phyloP scores from a whole-genome alignment of 2,329 filamentous ascomycete species.

The Phialemonium atrogriseum region DNA sequence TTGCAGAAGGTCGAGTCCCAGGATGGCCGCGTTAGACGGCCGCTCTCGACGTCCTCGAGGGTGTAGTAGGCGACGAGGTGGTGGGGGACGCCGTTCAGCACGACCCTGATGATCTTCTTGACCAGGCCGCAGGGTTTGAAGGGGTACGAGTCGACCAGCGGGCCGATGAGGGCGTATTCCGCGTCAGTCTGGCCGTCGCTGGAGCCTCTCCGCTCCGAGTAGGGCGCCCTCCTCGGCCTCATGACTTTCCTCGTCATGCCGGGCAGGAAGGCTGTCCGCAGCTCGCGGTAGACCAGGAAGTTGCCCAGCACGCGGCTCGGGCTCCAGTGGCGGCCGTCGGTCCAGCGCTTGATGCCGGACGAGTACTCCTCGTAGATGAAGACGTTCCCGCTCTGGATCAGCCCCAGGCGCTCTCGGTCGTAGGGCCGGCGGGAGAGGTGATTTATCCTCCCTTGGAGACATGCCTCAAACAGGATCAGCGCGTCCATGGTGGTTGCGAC shows the following conservation, averaged over 20 bases:
- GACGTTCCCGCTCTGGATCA: slow-evolving; percentile 77
- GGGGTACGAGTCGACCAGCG: too few relatives aligned
- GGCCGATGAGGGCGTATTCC: too few relatives aligned
- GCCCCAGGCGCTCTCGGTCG: slow-evolving; percentile 66
- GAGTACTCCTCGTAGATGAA: slow-evolving; percentile 91
- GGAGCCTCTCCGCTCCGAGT: too few relatives aligned
- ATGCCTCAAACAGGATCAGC: slow-evolving; percentile 72
- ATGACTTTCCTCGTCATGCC: slow-evolving; percentile 79
- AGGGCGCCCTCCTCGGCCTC: too few relatives aligned
- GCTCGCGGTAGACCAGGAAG: slow-evolving; percentile 76
- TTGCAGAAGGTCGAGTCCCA: slow-evolving; percentile 40
- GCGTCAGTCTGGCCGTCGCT: too few relatives aligned
- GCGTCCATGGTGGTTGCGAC: slow-evolving; percentile 65
- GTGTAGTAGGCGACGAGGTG: slow-evolving; percentile 87
- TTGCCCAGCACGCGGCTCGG: slow-evolving; percentile 79
- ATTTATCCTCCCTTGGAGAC: slow-evolving; percentile 60
- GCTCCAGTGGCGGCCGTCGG: slow-evolving; percentile 83
- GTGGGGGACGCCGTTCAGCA: slow-evolving; percentile 65
- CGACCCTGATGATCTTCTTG: slow-evolving; percentile 88
- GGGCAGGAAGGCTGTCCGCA: slow-evolving; percentile 68
- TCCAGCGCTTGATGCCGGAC: slow-evolving; percentile 90
- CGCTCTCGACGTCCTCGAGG: slow-evolving; percentile 62
- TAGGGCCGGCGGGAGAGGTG: slow-evolving; percentile 79
- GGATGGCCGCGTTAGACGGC: slow-evolving; percentile 48
- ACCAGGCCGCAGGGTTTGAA: slow-evolving; percentile 77